A percentile compares a stretch with the other conserved stretches of the same genome.
Evolutionary conservation across 768 basidiomycete genomes (phyloP).

Genomic region (Clavaria fumosa): DNA sequence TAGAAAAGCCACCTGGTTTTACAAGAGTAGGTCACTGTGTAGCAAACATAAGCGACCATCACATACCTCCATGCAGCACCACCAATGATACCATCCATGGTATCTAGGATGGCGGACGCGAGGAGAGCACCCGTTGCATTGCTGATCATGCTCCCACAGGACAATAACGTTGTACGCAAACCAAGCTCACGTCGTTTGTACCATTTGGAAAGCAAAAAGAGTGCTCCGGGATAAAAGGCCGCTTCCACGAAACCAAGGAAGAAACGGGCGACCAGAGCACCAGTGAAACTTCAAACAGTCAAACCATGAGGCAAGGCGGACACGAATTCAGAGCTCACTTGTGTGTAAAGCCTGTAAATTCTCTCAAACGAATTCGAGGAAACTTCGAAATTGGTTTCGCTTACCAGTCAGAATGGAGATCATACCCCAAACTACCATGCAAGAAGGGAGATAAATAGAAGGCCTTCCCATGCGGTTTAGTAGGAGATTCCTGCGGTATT

Average conservation of each 20-base stretch:
- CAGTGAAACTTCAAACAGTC: conserved; percentile 32
- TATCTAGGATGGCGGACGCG: conserved; percentile 57
- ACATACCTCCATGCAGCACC: conserved; percentile 54
- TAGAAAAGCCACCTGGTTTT: conserved; percentile 67
- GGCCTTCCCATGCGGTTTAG: conserved; percentile 47
- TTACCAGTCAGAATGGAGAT: conserved; percentile 35
- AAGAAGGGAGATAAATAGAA: conserved; percentile 44
- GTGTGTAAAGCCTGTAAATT: conserved; percentile 24
- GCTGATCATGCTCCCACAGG: conserved; percentile 58
- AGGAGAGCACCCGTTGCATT: conserved; percentile 75
- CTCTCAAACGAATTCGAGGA: background rate
- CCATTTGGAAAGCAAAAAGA: conserved; percentile 52
- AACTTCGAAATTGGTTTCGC: conserved; percentile 4
- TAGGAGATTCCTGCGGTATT: conserved; percentile 43
- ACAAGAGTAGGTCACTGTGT: too few relatives aligned
- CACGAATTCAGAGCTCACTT: conserved; percentile 14
- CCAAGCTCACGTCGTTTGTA: conserved; percentile 62
- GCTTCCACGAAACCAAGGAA: conserved; percentile 64
- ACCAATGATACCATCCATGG: conserved; percentile 56
- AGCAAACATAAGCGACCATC: too few relatives aligned
- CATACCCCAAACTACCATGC: conserved; percentile 54
- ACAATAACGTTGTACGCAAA: conserved; percentile 47
- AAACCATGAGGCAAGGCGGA: background rate
- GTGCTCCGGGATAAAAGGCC: conserved; percentile 44
- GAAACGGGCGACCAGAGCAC: conserved; percentile 54